Evolutionary conservation across 257 asterid species (phyloP).

Genomic region (Solanum lycopersicoides): DNA sequence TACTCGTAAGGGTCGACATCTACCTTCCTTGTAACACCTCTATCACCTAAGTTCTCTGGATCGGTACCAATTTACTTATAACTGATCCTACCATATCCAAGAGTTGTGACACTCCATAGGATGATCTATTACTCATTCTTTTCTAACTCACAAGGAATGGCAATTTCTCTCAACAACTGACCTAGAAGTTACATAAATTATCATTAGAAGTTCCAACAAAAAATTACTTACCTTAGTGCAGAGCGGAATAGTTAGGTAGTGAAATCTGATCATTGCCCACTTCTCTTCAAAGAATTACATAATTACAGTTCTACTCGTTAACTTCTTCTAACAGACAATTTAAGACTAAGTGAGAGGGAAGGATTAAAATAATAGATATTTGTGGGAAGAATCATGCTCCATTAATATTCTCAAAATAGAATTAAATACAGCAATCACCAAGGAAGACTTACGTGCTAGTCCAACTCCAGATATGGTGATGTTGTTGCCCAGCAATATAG

Average conservation of each 20-base stretch:
- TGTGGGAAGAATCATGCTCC: neutral
- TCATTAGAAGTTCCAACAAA: neutral
- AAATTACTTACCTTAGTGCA: neutral
- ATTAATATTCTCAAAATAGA: neutral
- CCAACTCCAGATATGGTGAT: conserved; percentile 86
- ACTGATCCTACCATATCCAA: neutral
- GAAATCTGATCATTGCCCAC: neutral
- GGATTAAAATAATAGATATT: neutral
- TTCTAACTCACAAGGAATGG: neutral
- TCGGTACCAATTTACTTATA: neutral
- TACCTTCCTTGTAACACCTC: neutral
- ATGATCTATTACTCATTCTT: neutral
- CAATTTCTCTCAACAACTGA: neutral
- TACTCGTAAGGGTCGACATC: neutral
- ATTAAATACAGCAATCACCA: neutral
- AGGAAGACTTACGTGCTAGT: conserved; percentile 73
- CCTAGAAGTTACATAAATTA: neutral
- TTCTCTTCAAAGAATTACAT: neutral
- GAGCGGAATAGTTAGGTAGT: neutral
- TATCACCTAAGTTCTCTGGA: neutral
- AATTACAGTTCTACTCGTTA: neutral
- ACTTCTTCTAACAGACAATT: neutral
- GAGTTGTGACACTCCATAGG: neutral
- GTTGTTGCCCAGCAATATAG: conserved; percentile 78
- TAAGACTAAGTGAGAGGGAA: neutral